Conservation (phyloP, 768 basidiomycete species). For the Amanita polypyramis region DNA sequence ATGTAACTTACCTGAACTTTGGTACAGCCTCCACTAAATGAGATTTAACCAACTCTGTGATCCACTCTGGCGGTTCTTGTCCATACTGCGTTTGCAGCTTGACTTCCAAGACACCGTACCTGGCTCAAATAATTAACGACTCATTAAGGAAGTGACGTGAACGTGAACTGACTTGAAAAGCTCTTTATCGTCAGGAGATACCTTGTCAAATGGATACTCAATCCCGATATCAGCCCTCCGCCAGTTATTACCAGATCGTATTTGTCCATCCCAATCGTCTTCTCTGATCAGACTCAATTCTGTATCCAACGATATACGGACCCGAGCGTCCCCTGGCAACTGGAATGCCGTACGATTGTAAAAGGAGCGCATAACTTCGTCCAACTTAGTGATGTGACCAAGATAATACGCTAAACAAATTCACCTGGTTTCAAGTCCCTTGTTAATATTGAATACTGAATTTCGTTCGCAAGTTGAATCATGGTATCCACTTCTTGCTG, state of each 20-base stretch:
- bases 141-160: not conserved
- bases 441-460: slow-evolving; percentile 84
- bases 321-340: slow-evolving; percentile 95
- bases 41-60: slow-evolving; percentile 88
- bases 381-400: not conserved
- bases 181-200: slow-evolving; percentile 73
- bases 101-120: slow-evolving; percentile 92
- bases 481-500: slow-evolving; percentile 86
- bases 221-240: slow-evolving; percentile 89
- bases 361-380: slow-evolving; percentile 86
- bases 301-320: slow-evolving; percentile 96
- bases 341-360: slow-evolving; percentile 99
- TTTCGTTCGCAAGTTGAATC: slow-evolving; percentile 95
- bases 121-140: slow-evolving; percentile 13
- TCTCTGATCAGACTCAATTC: slow-evolving; percentile 91
- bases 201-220: slow-evolving; percentile 79
- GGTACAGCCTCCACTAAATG: slow-evolving; percentile 97
- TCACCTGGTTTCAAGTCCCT: slow-evolving; percentile 75
- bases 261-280: slow-evolving; percentile 86
- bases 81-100: slow-evolving; percentile 95
- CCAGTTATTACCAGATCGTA: slow-evolving; percentile 85
- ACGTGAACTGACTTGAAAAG: slow-evolving; percentile 64
- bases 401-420: slow-evolving; percentile 13
- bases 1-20: slow-evolving; percentile 67
- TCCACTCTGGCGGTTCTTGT: slow-evolving; percentile 94